phyloP scores from a whole-genome alignment of 228 moss, liverwort and hornwort species.

The Sphagnum magellanicum region DNA sequence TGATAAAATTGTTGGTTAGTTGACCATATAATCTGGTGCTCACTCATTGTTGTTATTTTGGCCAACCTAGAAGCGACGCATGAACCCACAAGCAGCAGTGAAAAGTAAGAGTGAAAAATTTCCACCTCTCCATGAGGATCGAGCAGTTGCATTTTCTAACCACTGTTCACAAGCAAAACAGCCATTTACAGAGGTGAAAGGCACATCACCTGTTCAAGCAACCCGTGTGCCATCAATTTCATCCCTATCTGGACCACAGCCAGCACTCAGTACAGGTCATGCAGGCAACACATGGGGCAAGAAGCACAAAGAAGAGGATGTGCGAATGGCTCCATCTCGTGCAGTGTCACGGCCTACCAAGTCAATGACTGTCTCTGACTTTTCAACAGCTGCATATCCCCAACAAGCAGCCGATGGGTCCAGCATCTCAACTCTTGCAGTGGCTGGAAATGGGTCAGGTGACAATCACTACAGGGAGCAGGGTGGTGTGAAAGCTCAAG shows the following conservation, averaged over 20 bases:
- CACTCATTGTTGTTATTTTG: too few relatives aligned
- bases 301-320: conserved; percentile 56
- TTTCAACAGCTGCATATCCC: conserved; percentile 53
- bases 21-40: too few relatives aligned
- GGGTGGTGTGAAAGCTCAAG: background rate
- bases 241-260: conserved; percentile 89
- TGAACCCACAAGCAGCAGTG: conserved; percentile 58
- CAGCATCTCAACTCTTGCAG: conserved; percentile 31
- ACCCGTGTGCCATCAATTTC: conserved; percentile 55
- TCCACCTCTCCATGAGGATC: conserved; percentile 84
- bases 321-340: conserved; percentile 42
- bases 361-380: conserved; percentile 53
- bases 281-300: conserved; percentile 78
- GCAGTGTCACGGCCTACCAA: conserved; percentile 30
- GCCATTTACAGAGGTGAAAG: conserved; percentile 68
- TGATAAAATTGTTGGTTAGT: too few relatives aligned
- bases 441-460: conserved; percentile 35
- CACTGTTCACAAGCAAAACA: conserved; percentile 71
- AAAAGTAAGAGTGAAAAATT: conserved; percentile 99
- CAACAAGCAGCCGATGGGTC: conserved; percentile 37
- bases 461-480: conserved; percentile 36
- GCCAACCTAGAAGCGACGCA: conserved; percentile 51
- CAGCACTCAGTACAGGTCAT: conserved; percentile 40
- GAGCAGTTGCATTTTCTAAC: conserved; percentile 84
- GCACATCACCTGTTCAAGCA: conserved; percentile 68